Evolutionary conservation across 108 stramenopile species (phyloP).

Genomic region (Aurantiochytrium sp.): DNA sequence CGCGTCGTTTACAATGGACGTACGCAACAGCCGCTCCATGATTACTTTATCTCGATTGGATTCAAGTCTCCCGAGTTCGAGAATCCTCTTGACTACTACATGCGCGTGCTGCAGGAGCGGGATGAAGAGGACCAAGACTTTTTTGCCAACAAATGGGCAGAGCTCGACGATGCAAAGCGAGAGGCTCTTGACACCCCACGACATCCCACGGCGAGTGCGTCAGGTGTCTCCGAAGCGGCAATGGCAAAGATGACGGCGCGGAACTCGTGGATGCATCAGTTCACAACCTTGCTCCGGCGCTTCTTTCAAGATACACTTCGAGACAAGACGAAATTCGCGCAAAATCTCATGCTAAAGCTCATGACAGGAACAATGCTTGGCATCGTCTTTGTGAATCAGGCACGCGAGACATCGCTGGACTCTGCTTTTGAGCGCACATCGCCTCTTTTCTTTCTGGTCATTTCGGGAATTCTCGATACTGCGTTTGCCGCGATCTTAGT

Average conservation of each 20-base stretch:
- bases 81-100: neutral
- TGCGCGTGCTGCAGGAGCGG: neutral
- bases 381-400: neutral
- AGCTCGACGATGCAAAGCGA: neutral
- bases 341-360: neutral
- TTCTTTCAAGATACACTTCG: neutral
- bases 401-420: too few relatives aligned
- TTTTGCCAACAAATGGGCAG: neutral
- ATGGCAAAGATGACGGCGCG: neutral
- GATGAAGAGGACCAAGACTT: neutral
- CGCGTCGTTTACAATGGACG: slow-evolving; percentile 69
- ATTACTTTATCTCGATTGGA: slow-evolving; percentile 55
- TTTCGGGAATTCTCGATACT: neutral
- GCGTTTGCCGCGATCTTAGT: neutral
- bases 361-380: neutral
- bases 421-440: neutral
- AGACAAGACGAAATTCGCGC: neutral
- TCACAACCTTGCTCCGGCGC: neutral
- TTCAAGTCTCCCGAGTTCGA: neutral
- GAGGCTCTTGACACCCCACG: neutral
- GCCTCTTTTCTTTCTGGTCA: neutral
- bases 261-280: neutral
- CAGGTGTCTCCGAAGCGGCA: neutral
- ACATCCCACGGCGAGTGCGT: neutral
- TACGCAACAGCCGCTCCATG: slow-evolving; percentile 46